Base-by-base conservation (phyloP, 805 yeast genomes). In the Sungouiozyma ichnusensis region DNA sequence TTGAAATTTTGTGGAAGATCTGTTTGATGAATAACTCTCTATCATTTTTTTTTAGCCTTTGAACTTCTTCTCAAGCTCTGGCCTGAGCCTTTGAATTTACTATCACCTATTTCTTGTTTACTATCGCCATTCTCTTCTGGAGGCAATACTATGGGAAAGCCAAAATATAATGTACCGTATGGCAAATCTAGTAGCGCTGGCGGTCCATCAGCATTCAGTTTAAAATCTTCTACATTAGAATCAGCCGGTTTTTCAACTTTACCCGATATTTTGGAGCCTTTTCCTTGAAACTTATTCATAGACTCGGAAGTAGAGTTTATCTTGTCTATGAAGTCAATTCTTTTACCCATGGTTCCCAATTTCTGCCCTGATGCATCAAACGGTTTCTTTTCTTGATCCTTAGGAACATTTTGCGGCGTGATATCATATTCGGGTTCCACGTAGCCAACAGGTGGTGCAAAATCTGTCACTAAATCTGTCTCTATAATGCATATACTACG, bases 361-460 rank as follows among this genome's bases (percentile, higher is more conserved):
- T 43, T 47, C 42, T n/a, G 66, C 66, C 41, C 20, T 34, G 47
- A 60, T 3, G 62, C 44, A 14, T 67, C 67, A 41, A 56, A 24
- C 13, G 35, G 15, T 24, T 24, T 24, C 29, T 11, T 24, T 11
- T 24, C 29, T 55, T 44, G 39, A 33, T 39, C 38, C 67, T 58
- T 48, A 48, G 47, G 40, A 50, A 55, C 40, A 35, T 53, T 45
- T 42, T 58, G 50, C 27, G 54, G 53, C 42, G 58, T 33, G 8
- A 60, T 55, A 40, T 68, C 63, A 47, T 75, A 76, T 48, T 83
- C 86, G 1, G 96, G 96, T 57, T 90, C 97, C 18, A 85, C 95
- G 58, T 90, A 90, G 0, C 98, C 98, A 4, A 90, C 95, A 0
- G 98, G 98, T 2, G 98, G 95, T 2, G 97, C 97, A 67, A 90